Base-by-base conservation (phyloP, 2,329 filamentous ascomycete species). In the Keithomyces neogunnii region DNA sequence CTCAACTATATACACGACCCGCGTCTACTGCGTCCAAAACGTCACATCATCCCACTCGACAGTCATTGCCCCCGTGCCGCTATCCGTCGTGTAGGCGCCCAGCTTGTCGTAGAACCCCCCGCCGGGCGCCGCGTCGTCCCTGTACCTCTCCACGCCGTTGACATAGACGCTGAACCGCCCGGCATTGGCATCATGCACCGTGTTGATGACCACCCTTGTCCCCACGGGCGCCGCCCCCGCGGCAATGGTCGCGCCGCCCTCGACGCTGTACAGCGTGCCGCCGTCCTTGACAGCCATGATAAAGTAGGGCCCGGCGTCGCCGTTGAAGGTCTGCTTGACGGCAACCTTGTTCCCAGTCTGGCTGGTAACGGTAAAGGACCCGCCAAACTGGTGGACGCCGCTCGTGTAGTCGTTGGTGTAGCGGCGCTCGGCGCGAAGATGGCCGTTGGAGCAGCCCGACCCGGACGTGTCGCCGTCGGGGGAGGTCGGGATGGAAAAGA, bases 261-360 rank as follows among this genome's bases (percentile, higher is more conserved):
- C 50, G 13, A 55, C 55, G 43, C 48, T 56, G 50, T 55, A 56
- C n/a, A 56, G 48, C 8, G 47, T 31, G 10, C 28, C 36, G 13
- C 52, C 33, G 19, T 19, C 19, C 48, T 56, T 47, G 13, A 56
- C 52, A 38, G 13, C 55, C 50, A 56, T 45, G 36, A 56, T 56
- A 40, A 55, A 56, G 4, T 51, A 55, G 2, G 55, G 48, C 3
- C 55, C 52, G 6, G 31, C 42, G 31, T 53, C 35, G 33, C 48
- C 55, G 51, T 56, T 50, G 43, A 56, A 55, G 1, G 52, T 56
- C 33, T 56, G 55, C 50, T 56, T 54, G 42, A 56, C 48, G n/a
- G 52, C 49, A 26, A 56, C 46, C 31, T 47, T 45, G 48, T 49
- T 46, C 36, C 55, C 52, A 3, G 42, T 43, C 36, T 55, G 47